Base-by-base conservation (phyloP, 2,329 filamentous ascomycete species). In the Exophiala spinifera region DNA sequence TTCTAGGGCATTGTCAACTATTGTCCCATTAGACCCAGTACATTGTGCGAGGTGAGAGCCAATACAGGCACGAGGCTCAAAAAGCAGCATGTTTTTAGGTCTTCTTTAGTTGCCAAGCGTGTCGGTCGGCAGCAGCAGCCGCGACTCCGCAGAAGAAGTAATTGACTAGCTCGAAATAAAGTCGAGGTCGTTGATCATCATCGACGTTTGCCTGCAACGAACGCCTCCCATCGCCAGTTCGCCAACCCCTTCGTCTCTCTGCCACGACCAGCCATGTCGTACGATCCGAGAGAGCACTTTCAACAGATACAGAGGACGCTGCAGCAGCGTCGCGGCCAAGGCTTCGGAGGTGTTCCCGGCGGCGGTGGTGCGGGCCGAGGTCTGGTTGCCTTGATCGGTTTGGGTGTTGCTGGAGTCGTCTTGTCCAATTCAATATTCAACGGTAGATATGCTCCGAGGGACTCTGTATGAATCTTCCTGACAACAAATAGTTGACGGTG, bases 401-500 rank as follows among this genome's bases (percentile, higher is more conserved):
- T 85, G 64, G 70, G 71, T 59, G 53, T 72, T 46, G 73, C 72
- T 57, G 67, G 66, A 56, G 72, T 69, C 59, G 70, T 68, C 40
- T 47, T 72, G 25, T 75, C 73, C 39, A 85, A 85, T 71, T 79
- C 84, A 46, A 78, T 87, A 6, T 87, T 86, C 74, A 87, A 87
- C 76, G 84, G 83, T 85, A 71, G 25, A 19, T 19, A 60, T 20
- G 66, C 13, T 6, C 21, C n/a, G 42, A 17, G n/a, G n/a, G 7
- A 15, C 10, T 6, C 8, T 5, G n/a, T 15, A 15, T 14, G 42
- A 42, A 15, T 47, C 14, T 34, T 54, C 46, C 56, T 62, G 28
- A 48, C 60, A 36, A 8, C 5, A 10, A 48, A 36, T 57, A 85
- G 94, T 99, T 66, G 94, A 99, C 70, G 94, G 94, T 86, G 94